Base-by-base conservation (phyloP, 2,329 filamentous ascomycete species). In the Alternaria atra region DNA sequence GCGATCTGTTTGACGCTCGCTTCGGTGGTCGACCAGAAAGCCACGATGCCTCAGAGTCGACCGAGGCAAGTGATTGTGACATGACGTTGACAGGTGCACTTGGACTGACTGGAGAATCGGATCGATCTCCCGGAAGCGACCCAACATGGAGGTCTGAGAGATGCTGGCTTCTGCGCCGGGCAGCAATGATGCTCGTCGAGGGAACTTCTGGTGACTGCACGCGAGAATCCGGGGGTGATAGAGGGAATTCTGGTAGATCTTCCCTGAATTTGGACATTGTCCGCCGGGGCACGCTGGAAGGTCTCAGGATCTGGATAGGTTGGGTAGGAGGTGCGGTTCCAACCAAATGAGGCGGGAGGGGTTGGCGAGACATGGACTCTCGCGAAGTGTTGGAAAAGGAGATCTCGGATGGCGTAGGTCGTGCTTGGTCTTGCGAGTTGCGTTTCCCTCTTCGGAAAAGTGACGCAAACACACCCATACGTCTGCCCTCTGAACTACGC, bases 21-120 rank as follows among this genome's bases (percentile, higher is more conserved):
- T 85, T 80, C 68, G 84, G 77, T 63, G 85, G 83, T 58, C 90
- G 89, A 15, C 94, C 93, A 4, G 93, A 95, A 44, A 99, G 88
- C 95, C 95, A 99, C 0, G 94, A 97, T 5, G 87, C 95, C 81
- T 99, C 95, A 0, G 94, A 97, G 74, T 97, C 95, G 60, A 98
- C 92, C 0, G 94, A 97, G 2, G 93, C 95, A 17, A 98, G 84
- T 0, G 94, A 98, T 77, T 94, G 90, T 30, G 93, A 92, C 74
- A 93, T 79, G 34, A 75, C 61, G 12, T 73, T 75, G 20, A 73
- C 69, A 12, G 69, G 73, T 35, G 70, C 65, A n/a, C 66, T 70
- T 7, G 77, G 72, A 44, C 73, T 78, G 50, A 79, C 73, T 0
- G 81, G 80, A 9, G 81, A 83, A 48, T 83, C 82, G 30, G 77